Percentiles rank a stretch among this genome's conserved stretches.
These are phyloP conservation scores for Melastoma candidum DNA, from an alignment of 441 rosid genomes.

Conservation along the genomic window DNA sequence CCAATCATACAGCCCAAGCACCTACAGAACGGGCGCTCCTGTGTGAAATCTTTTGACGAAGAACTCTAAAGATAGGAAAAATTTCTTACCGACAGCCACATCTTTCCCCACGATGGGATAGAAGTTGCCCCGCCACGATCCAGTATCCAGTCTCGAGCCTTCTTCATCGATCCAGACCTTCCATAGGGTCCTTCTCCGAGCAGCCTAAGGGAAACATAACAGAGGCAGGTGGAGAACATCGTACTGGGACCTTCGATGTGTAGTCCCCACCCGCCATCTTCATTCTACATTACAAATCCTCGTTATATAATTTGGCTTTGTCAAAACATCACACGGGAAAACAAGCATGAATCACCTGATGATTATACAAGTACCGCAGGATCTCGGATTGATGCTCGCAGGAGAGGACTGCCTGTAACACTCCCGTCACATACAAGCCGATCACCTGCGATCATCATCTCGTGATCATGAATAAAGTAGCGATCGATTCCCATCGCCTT, in stretches of 20 bases:
- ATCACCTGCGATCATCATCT: slow-evolving; percentile 31
- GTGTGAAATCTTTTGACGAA: neutral
- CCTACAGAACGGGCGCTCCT: slow-evolving; percentile 17
- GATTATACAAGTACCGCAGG: slow-evolving; percentile 49
- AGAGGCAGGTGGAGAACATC: slow-evolving; percentile 46
- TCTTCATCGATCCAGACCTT: slow-evolving; percentile 48
- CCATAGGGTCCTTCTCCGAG: slow-evolving; percentile 46
- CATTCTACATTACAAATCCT: slow-evolving; percentile 22
- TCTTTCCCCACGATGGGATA: slow-evolving; percentile 68
- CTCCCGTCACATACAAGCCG: slow-evolving; percentile 34
- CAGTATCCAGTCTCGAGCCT: slow-evolving; percentile 53
- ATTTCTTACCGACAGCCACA: slow-evolving; percentile 54
- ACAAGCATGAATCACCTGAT: slow-evolving; percentile 32
- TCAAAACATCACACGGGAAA: neutral
- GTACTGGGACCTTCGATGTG: slow-evolving; percentile 63
- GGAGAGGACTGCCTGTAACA: slow-evolving; percentile 18
- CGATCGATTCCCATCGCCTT: too few relatives aligned
- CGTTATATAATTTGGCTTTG: neutral
- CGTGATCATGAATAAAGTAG: neutral
- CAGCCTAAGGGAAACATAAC: slow-evolving; percentile 42
- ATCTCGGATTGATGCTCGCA: slow-evolving; percentile 32
- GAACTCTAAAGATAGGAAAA: neutral
- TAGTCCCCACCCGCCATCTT: slow-evolving; percentile 72
- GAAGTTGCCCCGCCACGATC: slow-evolving; percentile 45
- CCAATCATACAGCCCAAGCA: slow-evolving; percentile 72